A percentile compares a stretch with the other conserved stretches of the same genome.
Evolutionary conservation across 495 filamentous ascomycete species (phyloP).

Genomic region (Physcia stellaris): DNA sequence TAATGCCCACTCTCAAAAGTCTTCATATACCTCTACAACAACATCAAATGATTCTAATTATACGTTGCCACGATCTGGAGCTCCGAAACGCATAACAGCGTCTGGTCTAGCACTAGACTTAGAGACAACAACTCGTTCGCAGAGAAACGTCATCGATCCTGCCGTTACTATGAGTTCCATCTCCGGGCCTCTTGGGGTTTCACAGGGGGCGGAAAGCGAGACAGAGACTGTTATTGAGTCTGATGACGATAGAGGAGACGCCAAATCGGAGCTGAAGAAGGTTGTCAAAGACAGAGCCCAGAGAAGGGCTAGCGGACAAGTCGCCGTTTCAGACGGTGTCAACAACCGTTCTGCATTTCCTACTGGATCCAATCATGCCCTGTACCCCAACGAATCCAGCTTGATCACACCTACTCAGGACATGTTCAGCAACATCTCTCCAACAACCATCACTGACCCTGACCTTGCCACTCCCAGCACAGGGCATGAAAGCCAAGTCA

Average conservation of each 20-base stretch:
- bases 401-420: too few species aligned
- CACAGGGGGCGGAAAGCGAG: constrained; percentile 30
- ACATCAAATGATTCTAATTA: constrained; percentile 15
- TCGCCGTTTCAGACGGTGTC: too few species aligned
- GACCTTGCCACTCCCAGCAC: constrained; percentile 54
- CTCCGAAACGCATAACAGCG: neutral
- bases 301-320: too few species aligned
- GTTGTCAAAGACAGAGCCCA: constrained; percentile 22
- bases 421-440: constrained; percentile 35
- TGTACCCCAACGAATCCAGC: too few species aligned
- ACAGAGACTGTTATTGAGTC: constrained; percentile 41
- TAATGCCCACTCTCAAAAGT: constrained; percentile 35
- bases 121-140: neutral
- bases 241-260: constrained; percentile 38
- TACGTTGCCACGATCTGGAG: neutral
- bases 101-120: neutral
- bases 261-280: constrained; percentile 54
- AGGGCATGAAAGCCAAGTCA: constrained; percentile 38
- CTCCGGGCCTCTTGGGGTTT: neutral
- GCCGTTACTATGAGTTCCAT: neutral
- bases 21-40: constrained; percentile 30
- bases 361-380: too few species aligned
- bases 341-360: too few species aligned
- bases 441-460: constrained; percentile 53
- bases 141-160: neutral